phyloP scores from a whole-genome alignment of 345 rosid genomes.

The Cochlearia excelsa region DNA sequence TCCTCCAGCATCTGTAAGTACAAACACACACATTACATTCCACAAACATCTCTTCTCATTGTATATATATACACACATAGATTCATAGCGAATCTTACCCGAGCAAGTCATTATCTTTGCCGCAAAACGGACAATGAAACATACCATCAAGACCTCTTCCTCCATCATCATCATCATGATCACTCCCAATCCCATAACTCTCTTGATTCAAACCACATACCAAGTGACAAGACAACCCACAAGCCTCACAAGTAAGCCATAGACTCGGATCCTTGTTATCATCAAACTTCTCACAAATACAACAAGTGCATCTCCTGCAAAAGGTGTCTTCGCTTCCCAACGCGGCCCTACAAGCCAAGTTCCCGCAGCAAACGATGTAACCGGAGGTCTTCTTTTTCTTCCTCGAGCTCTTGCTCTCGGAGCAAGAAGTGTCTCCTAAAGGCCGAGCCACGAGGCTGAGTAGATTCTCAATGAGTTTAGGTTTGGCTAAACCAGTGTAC shows the following conservation, averaged over 20 bases:
- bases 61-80: not conserved
- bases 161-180: constrained; percentile 29
- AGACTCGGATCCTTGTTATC: constrained; percentile 96
- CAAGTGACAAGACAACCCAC: constrained; percentile 89
- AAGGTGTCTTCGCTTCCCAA: constrained; percentile 55
- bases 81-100: constrained; percentile 45
- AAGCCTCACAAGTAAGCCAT: constrained; percentile 79
- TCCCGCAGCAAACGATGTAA: constrained; percentile 63
- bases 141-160: constrained; percentile 61
- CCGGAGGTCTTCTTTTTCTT: constrained; percentile 64
- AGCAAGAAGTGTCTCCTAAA: constrained; percentile 32
- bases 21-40: constrained; percentile 13
- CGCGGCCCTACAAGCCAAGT: constrained; percentile 80
- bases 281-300: constrained; percentile 74
- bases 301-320: constrained; percentile 92
- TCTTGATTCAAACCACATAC: constrained; percentile 79
- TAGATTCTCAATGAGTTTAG: constrained; percentile 88
- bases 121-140: constrained; percentile 67
- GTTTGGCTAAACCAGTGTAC: constrained; percentile 85
- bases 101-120: constrained; percentile 79
- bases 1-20: constrained; percentile 77
- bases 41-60: not conserved
- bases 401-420: constrained; percentile 46
- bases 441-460: constrained; percentile 66
- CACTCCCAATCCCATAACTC: constrained; percentile 58